Base-by-base conservation (phyloP, 2,329 filamentous ascomycete genomes). In the Fusarium temperatum region DNA sequence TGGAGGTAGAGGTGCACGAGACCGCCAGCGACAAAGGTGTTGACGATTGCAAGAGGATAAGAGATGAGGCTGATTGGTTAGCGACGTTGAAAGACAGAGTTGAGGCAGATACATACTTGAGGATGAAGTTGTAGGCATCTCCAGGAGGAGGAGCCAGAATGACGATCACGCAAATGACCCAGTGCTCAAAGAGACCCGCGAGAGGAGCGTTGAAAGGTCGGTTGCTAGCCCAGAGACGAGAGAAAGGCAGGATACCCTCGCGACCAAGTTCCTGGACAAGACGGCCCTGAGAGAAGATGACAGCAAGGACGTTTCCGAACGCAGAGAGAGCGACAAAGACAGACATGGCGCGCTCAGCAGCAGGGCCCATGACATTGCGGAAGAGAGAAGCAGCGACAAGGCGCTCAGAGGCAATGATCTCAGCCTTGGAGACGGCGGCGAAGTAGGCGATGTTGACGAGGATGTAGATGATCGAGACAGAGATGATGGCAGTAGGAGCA, bases 361-460 rank as follows among this genome's bases (percentile, higher is more conserved):
- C 78, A 50, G 77, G 77, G 24, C 88, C 88, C 76, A 88, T 87
- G 71, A 89, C 86, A 77, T 89, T 89, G 57, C 86, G 83, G 84
- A 90, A 89, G 59, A 89, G 84, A 0, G 84, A 85, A 4, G 87
- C 88, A 11, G 88, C 88, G 6, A 89, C 84, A 7, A 89, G 87
- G 17, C 85, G 84, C 66, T 86, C 83, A 1, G 87, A 84, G 24
- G 81, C 81, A 18, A 89, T 81, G 51, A 90, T 89, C 73, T 89
- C 87, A 5, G 83, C 82, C 77, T 85, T 87, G 68, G 87, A 82
- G 1, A 89, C 87, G 17, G 85, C 87, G 12, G 90, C 89, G 74
- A 92, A 92, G 81, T 92, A 92, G 59, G 91, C 88, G 50, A 92
- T 87, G 81, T 93, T 93, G 79, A 88, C 87, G 24, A 93, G 85